Conservation (phyloP, 2,329 filamentous ascomycete genomes). For the Clarireedia sp. region DNA sequence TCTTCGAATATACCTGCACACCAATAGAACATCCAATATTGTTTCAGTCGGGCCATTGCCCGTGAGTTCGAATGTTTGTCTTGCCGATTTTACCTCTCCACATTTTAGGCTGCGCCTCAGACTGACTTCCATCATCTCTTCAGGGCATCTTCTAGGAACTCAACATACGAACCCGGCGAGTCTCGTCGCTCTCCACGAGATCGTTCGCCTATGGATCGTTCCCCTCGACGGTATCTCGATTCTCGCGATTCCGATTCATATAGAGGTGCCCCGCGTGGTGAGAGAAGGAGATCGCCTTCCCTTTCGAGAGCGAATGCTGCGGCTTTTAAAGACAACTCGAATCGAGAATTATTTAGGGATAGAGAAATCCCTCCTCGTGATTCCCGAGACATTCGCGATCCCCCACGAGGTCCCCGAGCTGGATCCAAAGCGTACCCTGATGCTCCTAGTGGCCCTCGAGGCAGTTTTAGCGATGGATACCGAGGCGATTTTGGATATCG, state of each 20-base stretch:
- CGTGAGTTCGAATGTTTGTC: constrained; percentile 27
- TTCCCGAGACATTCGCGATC: constrained; percentile 45
- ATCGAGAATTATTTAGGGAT: constrained; percentile 7
- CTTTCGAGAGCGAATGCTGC: constrained; percentile 31
- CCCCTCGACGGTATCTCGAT: constrained; percentile 9
- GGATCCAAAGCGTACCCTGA: constrained; percentile 42
- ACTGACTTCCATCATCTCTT: not conserved
- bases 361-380: constrained; percentile 15
- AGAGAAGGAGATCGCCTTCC: constrained; percentile 37
- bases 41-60: constrained; percentile 21
- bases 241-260: constrained; percentile 15
- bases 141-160: constrained; percentile 21
- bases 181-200: constrained; percentile 35
- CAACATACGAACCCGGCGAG: constrained; percentile 31
- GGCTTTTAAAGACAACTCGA: constrained; percentile 3
- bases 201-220: constrained; percentile 9
- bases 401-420: constrained; percentile 75
- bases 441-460: constrained; percentile 57
- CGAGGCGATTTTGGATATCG: constrained; percentile 47
- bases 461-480: constrained; percentile 59
- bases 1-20: not conserved
- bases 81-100: constrained; percentile 6
- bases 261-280: constrained; percentile 24
- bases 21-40: not conserved
- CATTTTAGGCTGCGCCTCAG: constrained; percentile 9